phyloP scores from a whole-genome alignment of 2,329 filamentous ascomycete species.

The Hypoxylon sp. region DNA sequence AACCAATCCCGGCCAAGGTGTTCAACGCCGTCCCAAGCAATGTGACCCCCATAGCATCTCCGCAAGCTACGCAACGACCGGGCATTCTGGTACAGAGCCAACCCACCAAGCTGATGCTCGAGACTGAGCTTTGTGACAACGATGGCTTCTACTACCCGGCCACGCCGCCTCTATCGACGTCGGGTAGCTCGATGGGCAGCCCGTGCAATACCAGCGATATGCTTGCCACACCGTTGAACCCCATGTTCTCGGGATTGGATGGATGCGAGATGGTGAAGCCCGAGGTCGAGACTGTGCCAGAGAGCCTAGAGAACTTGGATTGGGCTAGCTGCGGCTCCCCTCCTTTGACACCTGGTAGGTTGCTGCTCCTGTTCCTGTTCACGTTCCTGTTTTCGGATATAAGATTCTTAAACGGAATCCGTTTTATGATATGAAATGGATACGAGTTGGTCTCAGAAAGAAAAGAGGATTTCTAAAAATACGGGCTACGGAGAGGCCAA shows the following conservation, averaged over 20 bases:
- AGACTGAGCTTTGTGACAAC: constrained; percentile 78
- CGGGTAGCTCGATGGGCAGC: constrained; percentile 88
- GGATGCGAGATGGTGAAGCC: constrained; percentile 77
- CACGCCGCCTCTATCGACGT: constrained; percentile 88
- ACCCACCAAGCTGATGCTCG: constrained; percentile 71
- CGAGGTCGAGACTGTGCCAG: constrained; percentile 78
- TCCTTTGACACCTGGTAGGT: constrained; percentile 91
- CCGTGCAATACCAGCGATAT: constrained; percentile 80
- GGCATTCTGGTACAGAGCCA: constrained; percentile 66
- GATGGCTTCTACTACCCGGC: constrained; percentile 82
- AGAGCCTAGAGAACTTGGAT: constrained; percentile 80
- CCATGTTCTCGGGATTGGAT: constrained; percentile 81
- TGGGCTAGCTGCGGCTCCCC: constrained; percentile 86
- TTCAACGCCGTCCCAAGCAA: constrained; percentile 72
- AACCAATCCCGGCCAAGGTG: constrained; percentile 64
- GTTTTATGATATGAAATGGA: constrained; percentile 24
- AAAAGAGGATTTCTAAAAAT: constrained; percentile 32
- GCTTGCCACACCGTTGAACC: constrained; percentile 86
- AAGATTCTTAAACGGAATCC: constrained; percentile 8
- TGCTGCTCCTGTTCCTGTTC: constrained; percentile 3
- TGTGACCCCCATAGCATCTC: constrained; percentile 83
- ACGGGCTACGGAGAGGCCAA: constrained; percentile 10
- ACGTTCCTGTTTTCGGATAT: constrained; percentile 8
- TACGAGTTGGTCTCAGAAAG: constrained; percentile 15
- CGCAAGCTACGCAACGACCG: constrained; percentile 82